Evolutionary conservation across 768 basidiomycete genomes (phyloP), one percentile per base, ranked within the genome.

Genomic region (Termitomyces titanicus): DNA sequence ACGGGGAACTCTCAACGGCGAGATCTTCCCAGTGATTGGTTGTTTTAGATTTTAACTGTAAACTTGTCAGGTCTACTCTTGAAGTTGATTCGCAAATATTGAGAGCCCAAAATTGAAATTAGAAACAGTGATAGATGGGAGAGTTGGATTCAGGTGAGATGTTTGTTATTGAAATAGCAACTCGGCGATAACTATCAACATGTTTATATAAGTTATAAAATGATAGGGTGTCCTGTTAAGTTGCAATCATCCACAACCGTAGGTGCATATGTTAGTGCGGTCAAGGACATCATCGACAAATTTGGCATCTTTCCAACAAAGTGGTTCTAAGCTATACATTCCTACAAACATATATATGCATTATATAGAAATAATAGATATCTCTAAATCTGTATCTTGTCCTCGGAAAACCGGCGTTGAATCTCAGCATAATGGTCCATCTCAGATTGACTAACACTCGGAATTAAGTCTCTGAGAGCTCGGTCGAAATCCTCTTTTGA

Each of bases 391-490:
- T 47, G 24, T 39, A 50, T 20, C n/a, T 49, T 48, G 12, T 50
- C 54, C 50, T 66, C 68, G 10, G 87, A 84, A 67, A 94, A 94
- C 35, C 79, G 79, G 60, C 74, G 70, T 68, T 91, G 89, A 10
- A 97, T 82, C 53, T 71, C 70, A 45, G 76, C 77, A 68, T 98
- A 98, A 64, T 93, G 89, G 1, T 81, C 79, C 83, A 98, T 85
- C 68, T 98, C 96, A 8, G 80, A 79, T 56, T 86, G 78, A 64
- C 87, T 94, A 18, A 98, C 86, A 63, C 89, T 92, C 3, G 93
- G 92, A 11, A 86, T 76, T 2, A 95, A 76, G 54, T 83, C 83
- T 3, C 69, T 60, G 22, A 98, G 72, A 2, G 96, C 95, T 12
- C 68, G 68, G 29, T 82, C 74, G 69, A 98, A 98, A 70, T 98